A percentile compares a stretch with the other conserved stretches of the same genome.
phyloP scores from a whole-genome alignment of 768 basidiomycete species.

The Macrolepiota albuminosa region DNA sequence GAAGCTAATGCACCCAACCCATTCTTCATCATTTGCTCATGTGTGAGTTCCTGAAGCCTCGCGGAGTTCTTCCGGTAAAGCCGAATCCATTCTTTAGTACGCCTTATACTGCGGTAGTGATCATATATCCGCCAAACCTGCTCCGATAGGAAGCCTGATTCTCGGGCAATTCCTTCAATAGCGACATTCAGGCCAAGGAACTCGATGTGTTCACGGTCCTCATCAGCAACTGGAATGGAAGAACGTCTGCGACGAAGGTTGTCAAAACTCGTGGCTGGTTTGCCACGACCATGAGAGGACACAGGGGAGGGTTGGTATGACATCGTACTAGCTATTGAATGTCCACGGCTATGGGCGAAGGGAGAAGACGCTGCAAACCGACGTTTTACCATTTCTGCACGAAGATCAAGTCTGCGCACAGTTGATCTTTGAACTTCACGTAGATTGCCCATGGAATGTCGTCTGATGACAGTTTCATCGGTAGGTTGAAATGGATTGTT shows the following conservation, averaged over 20 bases:
- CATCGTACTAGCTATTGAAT: not conserved
- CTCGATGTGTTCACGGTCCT: slow-evolving; percentile 16
- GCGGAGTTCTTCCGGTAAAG: slow-evolving; percentile 29
- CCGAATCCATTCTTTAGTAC: slow-evolving; percentile 32
- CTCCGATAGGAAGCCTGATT: slow-evolving; percentile 38
- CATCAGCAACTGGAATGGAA: slow-evolving; percentile 14
- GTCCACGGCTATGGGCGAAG: not conserved
- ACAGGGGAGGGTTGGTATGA: slow-evolving; percentile 1
- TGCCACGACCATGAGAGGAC: not conserved
- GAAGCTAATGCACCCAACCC: slow-evolving; percentile 10
- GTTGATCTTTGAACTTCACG: not conserved
- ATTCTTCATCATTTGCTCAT: slow-evolving; percentile 10
- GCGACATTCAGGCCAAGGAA: slow-evolving; percentile 20
- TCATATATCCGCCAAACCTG: slow-evolving; percentile 37
- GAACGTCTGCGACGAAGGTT: not conserved
- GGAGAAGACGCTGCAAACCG: slow-evolving; percentile 5
- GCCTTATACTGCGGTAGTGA: slow-evolving; percentile 26
- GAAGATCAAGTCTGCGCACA: slow-evolving; percentile 15
- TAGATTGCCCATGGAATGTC: slow-evolving; percentile 10
- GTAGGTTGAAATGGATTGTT: slow-evolving; percentile 5
- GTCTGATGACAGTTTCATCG: not conserved
- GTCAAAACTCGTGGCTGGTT: not conserved
- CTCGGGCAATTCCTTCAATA: slow-evolving; percentile 36
- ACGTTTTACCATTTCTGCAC: slow-evolving; percentile 11
- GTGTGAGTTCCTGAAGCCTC: slow-evolving; percentile 21